A percentile compares a stretch with the other conserved stretches of the same genome.
phyloP scores from a whole-genome alignment of 2,329 filamentous ascomycete genomes.

The Dothistroma septosporum region DNA sequence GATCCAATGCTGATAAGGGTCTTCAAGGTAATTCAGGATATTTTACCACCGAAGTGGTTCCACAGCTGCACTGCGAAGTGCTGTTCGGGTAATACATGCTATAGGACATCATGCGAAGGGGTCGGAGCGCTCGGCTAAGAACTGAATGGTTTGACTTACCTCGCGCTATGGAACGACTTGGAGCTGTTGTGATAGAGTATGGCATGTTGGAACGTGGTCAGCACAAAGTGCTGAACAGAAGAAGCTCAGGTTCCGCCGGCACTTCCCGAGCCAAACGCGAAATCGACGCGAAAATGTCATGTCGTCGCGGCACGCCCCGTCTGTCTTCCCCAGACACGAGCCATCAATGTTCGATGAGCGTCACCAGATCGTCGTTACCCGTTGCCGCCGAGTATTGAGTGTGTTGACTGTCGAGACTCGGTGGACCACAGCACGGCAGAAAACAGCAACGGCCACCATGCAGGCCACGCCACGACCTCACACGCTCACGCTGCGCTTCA shows the following conservation, averaged over 20 bases:
- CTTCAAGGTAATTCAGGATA: neutral
- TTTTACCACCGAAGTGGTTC: conserved; percentile 25
- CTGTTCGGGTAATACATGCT: conserved; percentile 51
- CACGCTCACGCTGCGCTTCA: conserved; percentile 45
- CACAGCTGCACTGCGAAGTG: conserved; percentile 21
- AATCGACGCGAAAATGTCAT: neutral
- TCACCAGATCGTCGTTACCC: too few relatives aligned
- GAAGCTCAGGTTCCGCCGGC: neutral
- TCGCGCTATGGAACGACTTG: neutral
- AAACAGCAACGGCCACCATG: conserved; percentile 14
- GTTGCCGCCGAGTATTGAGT: neutral
- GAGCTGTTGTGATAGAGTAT: neutral
- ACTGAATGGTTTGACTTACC: neutral
- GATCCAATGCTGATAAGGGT: neutral
- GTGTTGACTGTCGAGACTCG: too few relatives aligned
- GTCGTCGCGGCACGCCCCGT: neutral
- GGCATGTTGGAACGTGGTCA: neutral
- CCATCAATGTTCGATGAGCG: too few relatives aligned
- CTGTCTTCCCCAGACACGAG: too few relatives aligned
- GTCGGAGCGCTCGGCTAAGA: conserved; percentile 16
- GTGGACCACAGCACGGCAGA: neutral
- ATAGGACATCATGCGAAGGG: conserved; percentile 32
- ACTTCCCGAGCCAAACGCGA: neutral
- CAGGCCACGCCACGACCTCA: conserved; percentile 24
- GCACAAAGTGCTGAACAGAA: neutral